A percentile compares a stretch with the other conserved stretches of the same genome.
phyloP scores from a whole-genome alignment of 139 green algal species.

The Nannochloris sp. region DNA sequence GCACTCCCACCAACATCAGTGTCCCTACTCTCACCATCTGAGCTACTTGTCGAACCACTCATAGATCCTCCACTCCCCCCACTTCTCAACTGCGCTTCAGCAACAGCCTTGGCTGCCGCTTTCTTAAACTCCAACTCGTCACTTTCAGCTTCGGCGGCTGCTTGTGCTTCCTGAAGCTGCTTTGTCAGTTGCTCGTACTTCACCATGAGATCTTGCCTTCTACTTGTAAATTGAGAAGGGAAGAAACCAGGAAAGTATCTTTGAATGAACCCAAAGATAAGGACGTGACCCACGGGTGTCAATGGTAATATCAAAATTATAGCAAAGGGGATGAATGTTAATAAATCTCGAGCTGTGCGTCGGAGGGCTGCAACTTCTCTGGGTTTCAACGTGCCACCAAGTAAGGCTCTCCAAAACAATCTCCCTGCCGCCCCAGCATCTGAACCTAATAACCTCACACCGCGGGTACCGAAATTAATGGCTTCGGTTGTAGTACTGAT shows the following conservation, averaged over 20 bases:
- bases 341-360: constrained; percentile 82
- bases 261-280: constrained; percentile 96
- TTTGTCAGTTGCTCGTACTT: constrained; percentile 47
- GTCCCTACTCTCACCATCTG: not conserved
- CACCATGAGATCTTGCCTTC: constrained; percentile 76
- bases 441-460: constrained; percentile 67
- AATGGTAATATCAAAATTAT: constrained; percentile 97
- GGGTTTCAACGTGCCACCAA: constrained; percentile 75
- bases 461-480: constrained; percentile 68
- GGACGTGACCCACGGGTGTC: constrained; percentile 93
- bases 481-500: constrained; percentile 57
- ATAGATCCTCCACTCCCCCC: not conserved
- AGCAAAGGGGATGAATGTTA: constrained; percentile 92
- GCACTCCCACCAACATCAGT: not conserved
- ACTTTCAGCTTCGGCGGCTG: constrained; percentile 26
- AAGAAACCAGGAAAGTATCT: constrained; percentile 96
- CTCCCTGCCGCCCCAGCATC: constrained; percentile 53
- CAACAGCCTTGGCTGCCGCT: constrained; percentile 1
- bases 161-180: constrained; percentile 30
- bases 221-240: constrained; percentile 85
- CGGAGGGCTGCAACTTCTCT: constrained; percentile 86
- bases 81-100: too few species aligned
- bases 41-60: constrained; percentile 8
- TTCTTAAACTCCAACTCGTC: constrained; percentile 34
- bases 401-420: constrained; percentile 66